Conservation (phyloP, 176 grass and related monocot species). For the Musa beccarii region DNA sequence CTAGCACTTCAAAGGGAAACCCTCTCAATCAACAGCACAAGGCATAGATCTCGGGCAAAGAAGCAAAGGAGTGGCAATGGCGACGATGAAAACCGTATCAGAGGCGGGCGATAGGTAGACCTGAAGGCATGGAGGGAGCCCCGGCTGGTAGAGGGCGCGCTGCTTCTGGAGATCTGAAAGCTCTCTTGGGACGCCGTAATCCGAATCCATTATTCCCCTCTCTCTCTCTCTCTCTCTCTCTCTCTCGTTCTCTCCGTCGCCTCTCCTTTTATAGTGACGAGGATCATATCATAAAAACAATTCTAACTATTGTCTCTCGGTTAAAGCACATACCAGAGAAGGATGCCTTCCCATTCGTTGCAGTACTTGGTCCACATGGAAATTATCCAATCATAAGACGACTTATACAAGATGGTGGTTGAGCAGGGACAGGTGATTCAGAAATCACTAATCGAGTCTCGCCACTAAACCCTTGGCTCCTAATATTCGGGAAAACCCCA, state of each 20-base stretch:
- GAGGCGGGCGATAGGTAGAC: constrained; percentile 15
- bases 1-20: constrained; percentile 2
- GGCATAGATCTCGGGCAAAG: background rate
- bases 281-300: background rate
- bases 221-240: constrained; percentile 6
- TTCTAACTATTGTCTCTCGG: background rate
- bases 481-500: background rate
- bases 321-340: background rate
- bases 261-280: background rate
- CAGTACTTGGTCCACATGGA: rapidly evolving
- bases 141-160: constrained; percentile 67
- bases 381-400: background rate
- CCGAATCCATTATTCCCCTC: constrained; percentile 57
- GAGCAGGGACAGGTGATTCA: background rate
- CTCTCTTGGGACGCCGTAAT: constrained; percentile 87
- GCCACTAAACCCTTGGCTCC: background rate
- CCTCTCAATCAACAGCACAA: background rate
- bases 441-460: background rate
- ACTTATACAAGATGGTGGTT: background rate
- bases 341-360: background rate
- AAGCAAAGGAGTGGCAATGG: constrained; percentile 27
- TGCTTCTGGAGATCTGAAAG: constrained; percentile 78
- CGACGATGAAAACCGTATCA: background rate
- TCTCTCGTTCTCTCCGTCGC: background rate
- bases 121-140: constrained; percentile 91